Evolutionary conservation across 2,329 filamentous ascomycete genomes (phyloP), one percentile per base, ranked within the genome.

Genomic region (Elsinoe necatrix): DNA sequence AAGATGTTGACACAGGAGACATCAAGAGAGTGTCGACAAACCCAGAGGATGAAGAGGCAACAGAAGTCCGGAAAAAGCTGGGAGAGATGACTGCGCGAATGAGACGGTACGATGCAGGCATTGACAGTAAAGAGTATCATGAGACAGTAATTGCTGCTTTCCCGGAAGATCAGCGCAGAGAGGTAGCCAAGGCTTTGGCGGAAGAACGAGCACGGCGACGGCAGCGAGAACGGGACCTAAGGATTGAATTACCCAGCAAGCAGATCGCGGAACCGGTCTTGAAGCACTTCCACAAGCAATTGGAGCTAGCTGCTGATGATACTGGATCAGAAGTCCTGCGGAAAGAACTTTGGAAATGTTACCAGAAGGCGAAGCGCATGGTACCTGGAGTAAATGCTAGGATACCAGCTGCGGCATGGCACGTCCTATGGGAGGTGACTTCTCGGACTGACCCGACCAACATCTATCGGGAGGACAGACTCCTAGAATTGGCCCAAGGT

Each of bases 351-450:
- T 72, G 70, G 69, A 62, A 60, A 52, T 64, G 64, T 16, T 72
- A 72, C 55, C 56, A 23, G 18, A 54, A 60, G 11, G 63, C 64
- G 2, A 68, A 64, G 37, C 31, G 57, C 5, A 58, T 21, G 3
- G 58, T 63, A 27, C 59, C 63, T 5, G 57, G 57, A 5, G 43
- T 69, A 4, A 50, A 63, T 12, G 41, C 12, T 4, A 55, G 52
- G 27, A 56, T 72, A 3, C 60, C 68, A 2, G 54, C 63, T 27
- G 55, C 58, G 52, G 67, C 65, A 4, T 72, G 71, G 70, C 61
- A 68, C 25, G 43, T 69, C 4, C 55, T 73, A 7, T 72, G 69
- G 69, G 58, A 27, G 14, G 60, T 60, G 1, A 66, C 69, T 47
- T 63, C 63, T 23, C 23, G 56, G 9, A 34, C 61, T 0, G 57